Evolutionary conservation across 1,284 basidiomycete genomes (phyloP).

Genomic region (Ganoderma lingzhi): DNA sequence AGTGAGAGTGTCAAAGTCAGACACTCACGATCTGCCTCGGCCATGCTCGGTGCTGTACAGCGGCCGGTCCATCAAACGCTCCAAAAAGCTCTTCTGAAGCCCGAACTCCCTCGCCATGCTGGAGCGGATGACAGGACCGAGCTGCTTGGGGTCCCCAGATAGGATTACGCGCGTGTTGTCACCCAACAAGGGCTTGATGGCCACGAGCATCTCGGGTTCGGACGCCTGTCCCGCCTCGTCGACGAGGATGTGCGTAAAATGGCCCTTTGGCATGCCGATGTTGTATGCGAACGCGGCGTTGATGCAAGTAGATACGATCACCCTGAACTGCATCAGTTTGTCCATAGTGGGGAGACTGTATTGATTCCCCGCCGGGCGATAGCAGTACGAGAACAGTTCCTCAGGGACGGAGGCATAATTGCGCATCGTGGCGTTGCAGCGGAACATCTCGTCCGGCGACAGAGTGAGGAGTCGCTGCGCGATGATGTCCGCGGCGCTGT

Average conservation of each 20-base stretch:
- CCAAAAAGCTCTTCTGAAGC: constrained; percentile 57
- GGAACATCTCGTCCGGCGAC: constrained; percentile 54
- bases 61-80: constrained; percentile 56
- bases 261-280: constrained; percentile 62
- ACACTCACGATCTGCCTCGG: constrained; percentile 48
- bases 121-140: constrained; percentile 63
- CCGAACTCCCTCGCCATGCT: constrained; percentile 53
- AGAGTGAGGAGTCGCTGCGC: constrained; percentile 56
- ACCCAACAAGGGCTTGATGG: constrained; percentile 56
- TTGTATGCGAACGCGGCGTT: constrained; percentile 64
- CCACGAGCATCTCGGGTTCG: constrained; percentile 64
- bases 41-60: constrained; percentile 48
- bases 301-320: constrained; percentile 68
- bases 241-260: constrained; percentile 69
- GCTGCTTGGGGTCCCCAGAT: constrained; percentile 66
- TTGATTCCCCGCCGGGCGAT: constrained; percentile 45
- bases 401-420: constrained; percentile 52
- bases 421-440: constrained; percentile 72
- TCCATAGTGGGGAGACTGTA: constrained; percentile 56
- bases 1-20: constrained; percentile 1
- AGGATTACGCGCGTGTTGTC: constrained; percentile 55
- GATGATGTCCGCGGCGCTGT: constrained; percentile 70
- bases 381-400: constrained; percentile 51
- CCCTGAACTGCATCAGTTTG: constrained; percentile 54
- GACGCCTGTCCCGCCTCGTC: constrained; percentile 74